Evolutionary conservation across 108 stramenopile genomes (phyloP).

Genomic region (Asterionellopsis glacialis): DNA sequence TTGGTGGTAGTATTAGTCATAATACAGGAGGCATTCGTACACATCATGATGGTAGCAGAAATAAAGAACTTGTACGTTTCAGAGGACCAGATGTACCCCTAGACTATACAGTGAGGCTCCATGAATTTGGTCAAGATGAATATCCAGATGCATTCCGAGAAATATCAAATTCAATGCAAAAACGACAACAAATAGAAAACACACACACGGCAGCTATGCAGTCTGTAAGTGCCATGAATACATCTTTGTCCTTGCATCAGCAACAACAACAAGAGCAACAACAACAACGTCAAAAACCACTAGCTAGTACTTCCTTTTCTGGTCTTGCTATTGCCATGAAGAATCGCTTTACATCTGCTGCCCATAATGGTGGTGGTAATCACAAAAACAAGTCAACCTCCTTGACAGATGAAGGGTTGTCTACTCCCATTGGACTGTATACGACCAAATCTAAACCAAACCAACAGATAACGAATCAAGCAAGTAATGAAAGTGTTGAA

Average conservation of each 20-base stretch:
- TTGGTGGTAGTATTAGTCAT: slow-evolving; percentile 24
- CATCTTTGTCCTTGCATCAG: no score
- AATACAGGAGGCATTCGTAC: no score
- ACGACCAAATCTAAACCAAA: background rate
- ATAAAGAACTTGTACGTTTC: slow-evolving; percentile 25
- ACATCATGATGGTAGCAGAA: no score
- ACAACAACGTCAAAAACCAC: slow-evolving; percentile 9
- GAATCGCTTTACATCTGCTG: slow-evolving; percentile 42
- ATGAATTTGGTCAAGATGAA: slow-evolving; percentile 39
- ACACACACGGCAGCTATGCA: background rate
- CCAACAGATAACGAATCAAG: background rate
- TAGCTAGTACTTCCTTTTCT: slow-evolving; percentile 28
- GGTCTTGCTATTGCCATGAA: slow-evolving; percentile 38
- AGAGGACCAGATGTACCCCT: slow-evolving; percentile 53
- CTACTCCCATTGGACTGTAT: background rate
- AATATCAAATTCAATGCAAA: slow-evolving; percentile 8
- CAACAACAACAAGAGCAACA: slow-evolving; percentile 13
- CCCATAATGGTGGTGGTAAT: no score
- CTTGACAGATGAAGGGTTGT: background rate
- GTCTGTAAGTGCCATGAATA: background rate
- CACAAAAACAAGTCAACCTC: no score
- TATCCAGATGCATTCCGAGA: slow-evolving; percentile 16
- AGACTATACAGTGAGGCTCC: slow-evolving; percentile 28
- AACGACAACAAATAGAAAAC: background rate
- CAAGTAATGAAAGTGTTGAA: background rate